Percentiles rank a stretch among this genome's conserved stretches.
These are phyloP conservation scores for Firmiana major DNA, from an alignment of 345 rosid genomes.

Conservation along the genomic window DNA sequence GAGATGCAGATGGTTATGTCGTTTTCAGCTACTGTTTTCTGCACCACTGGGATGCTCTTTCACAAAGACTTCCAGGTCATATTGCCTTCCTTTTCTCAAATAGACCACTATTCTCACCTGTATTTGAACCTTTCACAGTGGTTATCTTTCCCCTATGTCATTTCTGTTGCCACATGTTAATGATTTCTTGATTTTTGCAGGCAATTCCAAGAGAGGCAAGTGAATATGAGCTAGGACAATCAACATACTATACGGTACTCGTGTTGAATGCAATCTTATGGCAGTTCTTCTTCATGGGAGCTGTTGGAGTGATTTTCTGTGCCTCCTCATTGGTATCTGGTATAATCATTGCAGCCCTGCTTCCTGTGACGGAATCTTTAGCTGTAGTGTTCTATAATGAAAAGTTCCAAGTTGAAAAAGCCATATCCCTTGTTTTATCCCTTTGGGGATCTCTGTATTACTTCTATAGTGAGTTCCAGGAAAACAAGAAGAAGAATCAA, in stretches of 20 bases:
- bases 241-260: conserved; percentile 21
- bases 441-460: conserved; percentile 34
- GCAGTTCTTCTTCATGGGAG: conserved; percentile 42
- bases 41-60: too few species aligned
- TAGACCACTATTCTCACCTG: too few species aligned
- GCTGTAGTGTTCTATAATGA: conserved; percentile 30
- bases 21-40: too few species aligned
- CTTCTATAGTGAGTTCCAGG: conserved; percentile 29
- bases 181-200: too few species aligned
- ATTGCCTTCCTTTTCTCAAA: too few species aligned
- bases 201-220: too few species aligned
- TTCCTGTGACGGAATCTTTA: conserved; percentile 30
- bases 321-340: conserved; percentile 32
- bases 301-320: conserved; percentile 25
- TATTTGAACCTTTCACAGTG: too few species aligned
- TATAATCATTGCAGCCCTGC: conserved; percentile 26
- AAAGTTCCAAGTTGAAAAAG: conserved; percentile 19
- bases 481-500: conserved; percentile 12
- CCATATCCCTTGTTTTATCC: conserved; percentile 22
- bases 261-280: conserved; percentile 23
- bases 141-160: too few species aligned
- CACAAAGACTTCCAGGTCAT: too few species aligned
- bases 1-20: too few species aligned
- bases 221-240: conserved; percentile 7
- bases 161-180: too few species aligned